These are phyloP conservation scores for Xylaria intraflava DNA, from an alignment of 495 filamentous ascomycete species.

Conservation along the genomic window DNA sequence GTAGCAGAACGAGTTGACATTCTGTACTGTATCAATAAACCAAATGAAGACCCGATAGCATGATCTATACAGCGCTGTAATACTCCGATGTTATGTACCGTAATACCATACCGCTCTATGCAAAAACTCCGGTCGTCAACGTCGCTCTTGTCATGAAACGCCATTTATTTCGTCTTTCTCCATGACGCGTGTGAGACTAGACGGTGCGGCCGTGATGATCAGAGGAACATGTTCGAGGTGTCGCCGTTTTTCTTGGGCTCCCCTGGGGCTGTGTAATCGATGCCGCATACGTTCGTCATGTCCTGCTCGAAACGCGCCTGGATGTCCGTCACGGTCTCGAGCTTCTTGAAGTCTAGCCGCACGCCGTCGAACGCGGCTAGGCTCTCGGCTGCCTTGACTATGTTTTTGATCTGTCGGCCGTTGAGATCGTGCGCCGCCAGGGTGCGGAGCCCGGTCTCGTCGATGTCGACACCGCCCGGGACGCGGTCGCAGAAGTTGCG, in stretches of 20 bases:
- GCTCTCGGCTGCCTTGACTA: slow-evolving; percentile 48
- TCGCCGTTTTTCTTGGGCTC: neutral
- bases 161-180: no score
- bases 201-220: no score
- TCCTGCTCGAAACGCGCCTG: neutral
- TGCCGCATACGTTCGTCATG: neutral
- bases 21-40: no score
- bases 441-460: slow-evolving; percentile 33
- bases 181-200: no score
- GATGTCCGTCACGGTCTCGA: neutral
- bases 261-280: slow-evolving; percentile 10
- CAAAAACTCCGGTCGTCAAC: no score
- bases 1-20: no score
- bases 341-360: neutral
- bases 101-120: no score
- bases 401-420: slow-evolving; percentile 59
- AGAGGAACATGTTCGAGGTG: neutral
- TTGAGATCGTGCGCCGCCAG: slow-evolving; percentile 48
- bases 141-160: no score
- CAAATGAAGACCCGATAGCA: no score
- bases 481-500: slow-evolving; percentile 32
- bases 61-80: no score
- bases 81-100: no score
- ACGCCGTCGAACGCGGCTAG: slow-evolving; percentile 28
- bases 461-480: slow-evolving; percentile 24